Conservation (phyloP, 2,329 filamentous ascomycete genomes). For the Aspergillus sp. region DNA sequence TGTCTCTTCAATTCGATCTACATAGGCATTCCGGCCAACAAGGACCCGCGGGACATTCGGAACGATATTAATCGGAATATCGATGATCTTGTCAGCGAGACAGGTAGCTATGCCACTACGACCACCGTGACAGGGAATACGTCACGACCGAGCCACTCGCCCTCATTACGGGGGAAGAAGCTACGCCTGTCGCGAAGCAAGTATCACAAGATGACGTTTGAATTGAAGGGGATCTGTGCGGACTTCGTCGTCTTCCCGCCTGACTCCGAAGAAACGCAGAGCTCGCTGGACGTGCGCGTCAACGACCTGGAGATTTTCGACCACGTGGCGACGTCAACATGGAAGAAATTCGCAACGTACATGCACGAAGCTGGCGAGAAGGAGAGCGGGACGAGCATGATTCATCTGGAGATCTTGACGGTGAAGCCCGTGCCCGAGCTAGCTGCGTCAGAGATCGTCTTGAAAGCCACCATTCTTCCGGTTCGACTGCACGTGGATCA, state of each 20-base stretch:
- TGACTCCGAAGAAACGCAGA: slow-evolving; percentile 70
- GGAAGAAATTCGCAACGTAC: slow-evolving; percentile 96
- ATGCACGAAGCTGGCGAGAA: slow-evolving; percentile 79
- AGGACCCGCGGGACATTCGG: slow-evolving; percentile 72
- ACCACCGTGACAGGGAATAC: slow-evolving; percentile 44
- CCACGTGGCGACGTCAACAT: slow-evolving; percentile 88
- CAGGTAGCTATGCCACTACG: slow-evolving; percentile 76
- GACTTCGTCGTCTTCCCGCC: slow-evolving; percentile 77
- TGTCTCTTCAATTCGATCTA: slow-evolving; percentile 99
- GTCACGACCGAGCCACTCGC: slow-evolving; percentile 26
- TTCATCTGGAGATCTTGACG: slow-evolving; percentile 78
- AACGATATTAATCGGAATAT: slow-evolving; percentile 80
- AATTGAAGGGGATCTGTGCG: slow-evolving; percentile 72
- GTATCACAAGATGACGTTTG: slow-evolving; percentile 91
- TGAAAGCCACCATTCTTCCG: slow-evolving; percentile 71
- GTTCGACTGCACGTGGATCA: slow-evolving; percentile 91
- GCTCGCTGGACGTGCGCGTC: slow-evolving; percentile 75
- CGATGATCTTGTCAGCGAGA: slow-evolving; percentile 79
- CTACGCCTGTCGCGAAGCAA: slow-evolving; percentile 76
- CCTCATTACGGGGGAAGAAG: slow-evolving; percentile 43
- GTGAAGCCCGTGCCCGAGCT: slow-evolving; percentile 78
- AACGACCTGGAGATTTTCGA: slow-evolving; percentile 85
- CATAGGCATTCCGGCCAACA: slow-evolving; percentile 80
- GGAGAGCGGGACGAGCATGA: slow-evolving; percentile 80
- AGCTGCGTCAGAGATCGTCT: slow-evolving; percentile 79